Base-by-base conservation (phyloP, 2,329 filamentous ascomycete species). In the Claviceps fusiformis region DNA sequence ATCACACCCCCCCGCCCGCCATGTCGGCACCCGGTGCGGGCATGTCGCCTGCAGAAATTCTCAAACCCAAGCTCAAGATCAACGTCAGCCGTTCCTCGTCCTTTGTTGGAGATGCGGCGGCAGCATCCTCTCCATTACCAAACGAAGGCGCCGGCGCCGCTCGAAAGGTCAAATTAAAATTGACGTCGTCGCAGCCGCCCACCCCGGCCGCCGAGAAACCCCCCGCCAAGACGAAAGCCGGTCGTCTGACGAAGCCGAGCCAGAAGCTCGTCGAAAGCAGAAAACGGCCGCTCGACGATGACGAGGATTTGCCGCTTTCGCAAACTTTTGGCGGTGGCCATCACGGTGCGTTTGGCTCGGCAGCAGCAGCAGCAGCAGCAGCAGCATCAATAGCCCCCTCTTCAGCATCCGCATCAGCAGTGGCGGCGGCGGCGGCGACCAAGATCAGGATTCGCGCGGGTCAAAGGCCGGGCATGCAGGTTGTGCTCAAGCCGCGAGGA, bases 401-500 rank as follows among this genome's bases (percentile, higher is more conserved):
- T 3, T 15, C 27, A 3, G 15, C n/a, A 7, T 46, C 46, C 5
- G 19, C 35, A 3, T 15, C 44, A 2, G 33, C 47, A 0, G 45
- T 64, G 68, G 43, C 35, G 0, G 24, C 33, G 3, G 35, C 47
- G 1, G 45, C 64, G 68, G 43, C 67, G 7, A 79, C 79, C 57
- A 81, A 78, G 63, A 77, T 82, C 55, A 83, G 79, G 65, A 72
- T 81, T 50, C 68, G 70, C 46, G 64, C 65, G 49, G 73, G 70
- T 27, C 63, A 69, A 24, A 68, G 75, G 54, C 60, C 62, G 51
- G 66, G 58, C 55, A 71, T 69, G 47, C 68, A 72, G 51, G 58
- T 74, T 24, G 69, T 73, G 49, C 66, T 88, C 56, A 85, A 83
- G 63, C 75, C 81, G 51, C 82, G 84, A 62, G 85, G 85, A n/a